Percentiles rank a stretch among this genome's conserved stretches.
Evolutionary conservation across 192 early-diverging fungal genomes (phyloP).

Genomic region (Dispira parvispora): DNA sequence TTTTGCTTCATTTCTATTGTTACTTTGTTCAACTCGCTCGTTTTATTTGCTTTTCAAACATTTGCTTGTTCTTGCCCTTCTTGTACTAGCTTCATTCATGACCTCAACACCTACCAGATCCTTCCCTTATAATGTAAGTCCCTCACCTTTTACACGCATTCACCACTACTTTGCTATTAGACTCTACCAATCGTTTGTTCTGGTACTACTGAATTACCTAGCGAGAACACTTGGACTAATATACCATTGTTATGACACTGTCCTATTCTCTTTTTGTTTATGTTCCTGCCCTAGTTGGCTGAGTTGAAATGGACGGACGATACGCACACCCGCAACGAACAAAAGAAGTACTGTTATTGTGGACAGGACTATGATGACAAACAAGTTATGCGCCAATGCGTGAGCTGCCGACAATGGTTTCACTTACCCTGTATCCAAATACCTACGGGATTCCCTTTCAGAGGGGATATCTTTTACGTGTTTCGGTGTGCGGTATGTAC

Average conservation of each 20-base stretch:
- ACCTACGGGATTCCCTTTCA: conserved; percentile 35
- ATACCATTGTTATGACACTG: neutral
- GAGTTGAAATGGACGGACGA: conserved; percentile 31
- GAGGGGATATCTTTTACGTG: conserved; percentile 55
- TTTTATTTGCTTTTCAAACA: neutral
- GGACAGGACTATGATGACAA: conserved; percentile 40
- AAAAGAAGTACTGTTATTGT: conserved; percentile 69
- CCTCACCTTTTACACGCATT: neutral
- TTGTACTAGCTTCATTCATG: neutral
- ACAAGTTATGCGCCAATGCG: conserved; percentile 51
- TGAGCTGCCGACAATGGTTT: conserved; percentile 48
- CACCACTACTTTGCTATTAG: neutral
- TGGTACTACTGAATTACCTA: neutral
- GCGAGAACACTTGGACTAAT: neutral
- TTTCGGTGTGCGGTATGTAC: conserved; percentile 65
- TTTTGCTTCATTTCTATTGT: neutral
- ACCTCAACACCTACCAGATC: neutral
- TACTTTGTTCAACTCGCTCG: neutral
- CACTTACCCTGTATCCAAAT: conserved; percentile 56
- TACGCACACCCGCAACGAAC: conserved; percentile 34
- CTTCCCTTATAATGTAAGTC: conserved; percentile 1
- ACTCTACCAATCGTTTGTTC: neutral
- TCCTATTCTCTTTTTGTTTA: neutral
- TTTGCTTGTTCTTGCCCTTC: neutral
- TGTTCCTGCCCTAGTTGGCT: neutral